phyloP scores from a whole-genome alignment of 2,329 filamentous ascomycete genomes.

The Paecilomyces sp. region DNA sequence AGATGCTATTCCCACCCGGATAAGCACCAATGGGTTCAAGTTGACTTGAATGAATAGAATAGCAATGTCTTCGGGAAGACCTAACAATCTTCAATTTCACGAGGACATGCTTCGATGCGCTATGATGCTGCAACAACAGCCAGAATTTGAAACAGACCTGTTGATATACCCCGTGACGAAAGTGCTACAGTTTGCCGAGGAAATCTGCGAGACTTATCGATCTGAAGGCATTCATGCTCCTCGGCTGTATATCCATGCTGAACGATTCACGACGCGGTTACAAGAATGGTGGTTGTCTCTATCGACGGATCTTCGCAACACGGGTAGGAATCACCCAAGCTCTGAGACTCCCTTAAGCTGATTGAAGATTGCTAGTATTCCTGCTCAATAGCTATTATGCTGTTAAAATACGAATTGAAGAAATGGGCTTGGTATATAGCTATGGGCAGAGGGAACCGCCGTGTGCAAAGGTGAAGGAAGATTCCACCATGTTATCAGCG shows the following conservation, averaged over 20 bases:
- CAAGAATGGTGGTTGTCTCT: constrained; percentile 12
- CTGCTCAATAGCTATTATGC: constrained; percentile 6
- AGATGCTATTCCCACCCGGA: background rate
- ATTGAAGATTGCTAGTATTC: constrained; percentile 4
- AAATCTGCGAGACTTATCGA: constrained; percentile 8
- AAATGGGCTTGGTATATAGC: constrained; percentile 10
- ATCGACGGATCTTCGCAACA: constrained; percentile 7
- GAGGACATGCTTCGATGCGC: constrained; percentile 12
- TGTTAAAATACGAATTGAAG: constrained; percentile 8
- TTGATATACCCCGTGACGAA: constrained; percentile 14
- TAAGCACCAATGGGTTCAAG: background rate
- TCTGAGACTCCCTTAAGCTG: background rate
- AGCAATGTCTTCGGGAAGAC: constrained; percentile 9
- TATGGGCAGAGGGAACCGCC: constrained; percentile 6
- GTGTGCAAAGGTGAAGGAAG: constrained; percentile 1
- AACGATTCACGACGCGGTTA: constrained; percentile 8
- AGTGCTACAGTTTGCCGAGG: constrained; percentile 12
- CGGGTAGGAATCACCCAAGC: constrained; percentile 2
- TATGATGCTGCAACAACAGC: constrained; percentile 9
- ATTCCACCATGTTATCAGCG: constrained; percentile 5
- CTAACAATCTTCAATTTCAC: constrained; percentile 8
- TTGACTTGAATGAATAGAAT: constrained; percentile 6
- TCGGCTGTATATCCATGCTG: constrained; percentile 9
- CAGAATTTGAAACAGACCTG: constrained; percentile 14
- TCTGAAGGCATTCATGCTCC: constrained; percentile 6